phyloP scores from a whole-genome alignment of 805 yeast species.

The Torulaspora maleeae region DNA sequence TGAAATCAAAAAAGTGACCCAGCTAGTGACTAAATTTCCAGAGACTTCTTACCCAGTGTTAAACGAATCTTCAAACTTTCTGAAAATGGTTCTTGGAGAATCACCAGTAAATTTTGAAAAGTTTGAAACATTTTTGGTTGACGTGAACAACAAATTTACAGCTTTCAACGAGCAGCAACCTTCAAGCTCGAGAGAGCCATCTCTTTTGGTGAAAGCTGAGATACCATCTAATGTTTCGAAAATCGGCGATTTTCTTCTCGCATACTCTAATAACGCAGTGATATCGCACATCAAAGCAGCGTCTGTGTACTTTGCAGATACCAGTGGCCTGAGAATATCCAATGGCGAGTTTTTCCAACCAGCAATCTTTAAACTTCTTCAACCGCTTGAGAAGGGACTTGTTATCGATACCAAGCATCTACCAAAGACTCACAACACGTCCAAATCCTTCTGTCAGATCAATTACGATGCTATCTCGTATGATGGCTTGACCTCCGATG shows the following conservation, averaged over 20 bases:
- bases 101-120: conserved; percentile 52
- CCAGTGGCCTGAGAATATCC: conserved; percentile 31
- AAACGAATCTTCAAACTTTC: conserved; percentile 34
- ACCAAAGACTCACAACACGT: conserved; percentile 19
- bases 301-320: conserved; percentile 31
- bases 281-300: conserved; percentile 31
- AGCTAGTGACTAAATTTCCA: conserved; percentile 51
- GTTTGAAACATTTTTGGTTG: conserved; percentile 59
- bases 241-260: conserved; percentile 28
- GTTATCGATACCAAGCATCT: conserved; percentile 60
- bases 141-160: conserved; percentile 41
- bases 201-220: conserved; percentile 56
- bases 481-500: conserved; percentile 24
- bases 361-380: conserved; percentile 37
- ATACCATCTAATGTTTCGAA: conserved; percentile 43
- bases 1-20: conserved; percentile 57
- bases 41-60: conserved; percentile 44
- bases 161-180: conserved; percentile 32
- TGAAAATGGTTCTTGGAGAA: conserved; percentile 32
- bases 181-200: conserved; percentile 28
- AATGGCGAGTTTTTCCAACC: conserved; percentile 31
- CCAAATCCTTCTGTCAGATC: conserved; percentile 37
- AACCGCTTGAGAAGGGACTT: conserved; percentile 32
- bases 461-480: conserved; percentile 34
- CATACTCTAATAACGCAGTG: conserved; percentile 27